These are phyloP conservation scores for Cercospora zeae-maydis DNA, from an alignment of 2,329 filamentous ascomycete genomes.

Conservation along the genomic window DNA sequence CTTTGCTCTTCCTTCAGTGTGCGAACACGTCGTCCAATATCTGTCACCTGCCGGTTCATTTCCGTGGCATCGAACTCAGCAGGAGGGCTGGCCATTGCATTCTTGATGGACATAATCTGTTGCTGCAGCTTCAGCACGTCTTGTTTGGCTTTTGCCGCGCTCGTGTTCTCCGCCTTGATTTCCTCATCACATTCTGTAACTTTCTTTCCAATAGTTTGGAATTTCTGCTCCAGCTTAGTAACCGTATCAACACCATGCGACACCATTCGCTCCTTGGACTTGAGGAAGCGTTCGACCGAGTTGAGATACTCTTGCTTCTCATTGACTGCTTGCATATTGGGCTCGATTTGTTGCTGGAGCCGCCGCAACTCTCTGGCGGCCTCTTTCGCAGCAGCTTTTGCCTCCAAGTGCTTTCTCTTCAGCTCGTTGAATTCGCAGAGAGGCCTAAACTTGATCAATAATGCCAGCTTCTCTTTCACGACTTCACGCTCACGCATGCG, in stretches of 20 bases:
- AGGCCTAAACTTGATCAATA: slow-evolving; percentile 63
- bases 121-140: slow-evolving; percentile 35
- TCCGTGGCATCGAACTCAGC: slow-evolving; percentile 64
- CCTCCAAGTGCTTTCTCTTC: slow-evolving; percentile 46
- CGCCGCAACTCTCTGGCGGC: slow-evolving; percentile 57
- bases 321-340: slow-evolving; percentile 65
- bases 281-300: slow-evolving; percentile 55
- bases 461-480: slow-evolving; percentile 60
- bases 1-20: slow-evolving; percentile 46
- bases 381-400: slow-evolving; percentile 55
- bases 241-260: slow-evolving; percentile 53
- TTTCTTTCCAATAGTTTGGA: slow-evolving; percentile 39
- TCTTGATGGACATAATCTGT: slow-evolving; percentile 61
- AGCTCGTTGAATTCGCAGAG: slow-evolving; percentile 62
- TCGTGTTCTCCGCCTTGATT: slow-evolving; percentile 40
- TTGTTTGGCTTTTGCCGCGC: slow-evolving; percentile 40
- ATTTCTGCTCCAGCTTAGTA: slow-evolving; percentile 37
- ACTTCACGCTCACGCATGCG: slow-evolving; percentile 71
- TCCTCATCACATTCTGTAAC: slow-evolving; percentile 38
- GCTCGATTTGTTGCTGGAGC: slow-evolving; percentile 61
- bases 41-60: slow-evolving; percentile 69
- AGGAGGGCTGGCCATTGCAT: slow-evolving; percentile 59
- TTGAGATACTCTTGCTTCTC: slow-evolving; percentile 65
- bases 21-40: slow-evolving; percentile 49
- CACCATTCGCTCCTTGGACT: slow-evolving; percentile 54